Evolutionary conservation across 345 rosid genomes (phyloP), one percentile per base, ranked within the genome.

Genomic region (Physaria fendleri): DNA sequence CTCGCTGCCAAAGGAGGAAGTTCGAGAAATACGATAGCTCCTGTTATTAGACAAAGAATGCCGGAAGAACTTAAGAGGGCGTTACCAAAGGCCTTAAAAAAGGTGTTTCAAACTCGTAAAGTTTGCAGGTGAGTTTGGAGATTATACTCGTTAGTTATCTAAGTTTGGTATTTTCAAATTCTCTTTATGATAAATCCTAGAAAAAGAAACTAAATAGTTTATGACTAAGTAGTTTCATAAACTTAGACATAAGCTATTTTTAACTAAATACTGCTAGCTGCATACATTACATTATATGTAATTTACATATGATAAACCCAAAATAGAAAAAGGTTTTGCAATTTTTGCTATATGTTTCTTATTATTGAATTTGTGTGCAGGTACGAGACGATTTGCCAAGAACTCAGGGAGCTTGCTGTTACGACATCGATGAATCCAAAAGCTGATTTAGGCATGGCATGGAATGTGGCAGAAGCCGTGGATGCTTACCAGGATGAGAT

Each of bases 91-190:
- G 84, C 79, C 32, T 54, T 91, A 69, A 87, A 75, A 64, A 82
- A 80, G 67, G 81, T 85, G 44, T 75, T 91, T 56, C 90, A 79
- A 57, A 76, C 59, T 68, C 82, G 80, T 65, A 91, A 88, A 64
- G 96, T 85, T 73, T 91, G 96, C 92, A 82, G 94, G 96, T 91
- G 73, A 62, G 20, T 1, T 25, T 25, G 28, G 28, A 6, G 5
- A 25, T 4, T 25, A 25, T 25, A 38, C 41, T 28, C 3, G 16
- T 15, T 27, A 27, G 9, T 9, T 14, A 29, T 52, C n/a, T 51
- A 25, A 21, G 11, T 17, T 63, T 41, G 17, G 27, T n/a, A 5
- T 48, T 56, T 66, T 13, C 22, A 20, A 37, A 13, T 11, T n/a
- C n/a, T n/a, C n/a, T n/a, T n/a, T n/a, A n/a, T n/a, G n/a, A n/a